Conservation (phyloP, 306 rosid species). For the Castanea sativa region DNA sequence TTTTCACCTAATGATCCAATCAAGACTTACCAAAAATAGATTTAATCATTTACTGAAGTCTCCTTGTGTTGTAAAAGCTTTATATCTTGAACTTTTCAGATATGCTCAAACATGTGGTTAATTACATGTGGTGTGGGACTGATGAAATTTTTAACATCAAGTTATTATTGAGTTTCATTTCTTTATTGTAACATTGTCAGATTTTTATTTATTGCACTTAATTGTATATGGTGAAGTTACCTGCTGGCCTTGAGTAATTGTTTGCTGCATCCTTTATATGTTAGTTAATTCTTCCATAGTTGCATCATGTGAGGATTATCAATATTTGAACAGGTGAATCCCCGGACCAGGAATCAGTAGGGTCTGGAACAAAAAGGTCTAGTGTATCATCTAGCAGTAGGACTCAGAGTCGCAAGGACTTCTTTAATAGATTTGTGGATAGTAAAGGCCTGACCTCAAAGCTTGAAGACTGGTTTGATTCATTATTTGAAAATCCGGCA, state of each 20-base stretch:
- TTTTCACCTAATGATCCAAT: no score
- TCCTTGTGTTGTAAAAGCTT: no score
- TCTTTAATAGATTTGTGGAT: slow-evolving; percentile 69
- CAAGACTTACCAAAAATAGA: no score
- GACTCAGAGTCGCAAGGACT: slow-evolving; percentile 71
- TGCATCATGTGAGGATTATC: neutral
- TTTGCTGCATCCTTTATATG: neutral
- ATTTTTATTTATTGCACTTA: neutral
- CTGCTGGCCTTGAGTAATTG: neutral
- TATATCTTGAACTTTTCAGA: no score
- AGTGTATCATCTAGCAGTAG: slow-evolving; percentile 78
- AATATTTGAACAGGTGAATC: slow-evolving; percentile 60
- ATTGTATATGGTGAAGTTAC: neutral
- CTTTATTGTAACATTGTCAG: neutral
- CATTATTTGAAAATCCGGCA: slow-evolving; percentile 39
- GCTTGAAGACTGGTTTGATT: slow-evolving; percentile 83
- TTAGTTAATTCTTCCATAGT: slow-evolving; percentile 23
- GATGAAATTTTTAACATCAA: no score
- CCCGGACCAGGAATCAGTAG: slow-evolving; percentile 85
- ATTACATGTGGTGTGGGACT: no score
- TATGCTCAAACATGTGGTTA: no score
- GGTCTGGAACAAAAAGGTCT: slow-evolving; percentile 90
- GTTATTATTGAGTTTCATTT: neutral
- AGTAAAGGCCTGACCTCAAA: slow-evolving; percentile 55
- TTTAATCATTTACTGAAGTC: no score